Conservation (phyloP, 495 filamentous ascomycete species). For the Cryomyces minteri region DNA sequence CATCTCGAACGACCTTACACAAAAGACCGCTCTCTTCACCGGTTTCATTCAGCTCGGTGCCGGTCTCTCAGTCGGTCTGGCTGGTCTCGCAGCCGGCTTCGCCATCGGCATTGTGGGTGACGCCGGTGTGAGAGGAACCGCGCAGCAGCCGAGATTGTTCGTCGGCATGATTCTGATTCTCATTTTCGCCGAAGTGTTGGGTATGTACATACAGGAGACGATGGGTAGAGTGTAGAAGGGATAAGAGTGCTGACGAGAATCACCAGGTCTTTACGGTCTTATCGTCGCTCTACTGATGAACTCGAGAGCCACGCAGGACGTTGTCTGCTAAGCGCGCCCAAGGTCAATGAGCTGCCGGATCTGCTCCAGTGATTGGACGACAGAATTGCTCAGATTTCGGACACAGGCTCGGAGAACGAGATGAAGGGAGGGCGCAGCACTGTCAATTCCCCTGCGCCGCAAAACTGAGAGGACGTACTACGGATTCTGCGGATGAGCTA, state of each 20-base stretch:
- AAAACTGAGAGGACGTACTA: no score
- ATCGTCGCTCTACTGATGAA: conserved; percentile 99
- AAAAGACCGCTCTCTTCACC: conserved; percentile 73
- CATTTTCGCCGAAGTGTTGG: conserved; percentile 99
- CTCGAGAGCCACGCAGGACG: conserved; percentile 26
- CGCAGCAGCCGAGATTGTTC: conserved; percentile 92
- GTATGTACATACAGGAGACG: conserved; percentile 29
- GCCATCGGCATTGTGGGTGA: conserved; percentile 99
- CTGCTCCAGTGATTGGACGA: no score
- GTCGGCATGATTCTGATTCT: conserved; percentile 99
- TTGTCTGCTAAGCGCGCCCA: no score
- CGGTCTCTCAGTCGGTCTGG: conserved; percentile 87
- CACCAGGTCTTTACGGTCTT: conserved; percentile 79
- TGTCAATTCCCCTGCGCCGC: no score
- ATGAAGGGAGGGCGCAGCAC: no score
- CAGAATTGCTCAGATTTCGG: no score
- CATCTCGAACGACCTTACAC: conserved; percentile 78
- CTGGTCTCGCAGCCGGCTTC: conserved; percentile 94
- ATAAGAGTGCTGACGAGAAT: not conserved
- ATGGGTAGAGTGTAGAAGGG: conserved; percentile 1
- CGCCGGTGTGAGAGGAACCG: conserved; percentile 94
- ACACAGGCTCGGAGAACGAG: no score
- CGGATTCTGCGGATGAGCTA: no score
- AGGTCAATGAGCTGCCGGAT: no score
- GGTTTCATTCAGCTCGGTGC: conserved; percentile 96